Conservation (phyloP, 805 yeast species). For the Candida xiaguanensis region DNA sequence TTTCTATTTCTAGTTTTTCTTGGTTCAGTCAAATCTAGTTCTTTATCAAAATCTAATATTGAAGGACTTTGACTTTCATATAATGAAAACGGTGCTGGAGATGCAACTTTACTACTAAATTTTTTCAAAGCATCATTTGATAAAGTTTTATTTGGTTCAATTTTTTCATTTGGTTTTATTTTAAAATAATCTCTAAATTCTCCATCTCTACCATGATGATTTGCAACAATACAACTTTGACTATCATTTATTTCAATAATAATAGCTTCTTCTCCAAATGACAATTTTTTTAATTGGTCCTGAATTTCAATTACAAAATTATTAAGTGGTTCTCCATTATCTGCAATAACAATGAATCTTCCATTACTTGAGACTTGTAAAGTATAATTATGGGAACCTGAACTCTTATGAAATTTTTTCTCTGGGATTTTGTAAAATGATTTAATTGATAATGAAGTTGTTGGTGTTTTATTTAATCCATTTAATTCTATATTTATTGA, state of each 20-base stretch:
- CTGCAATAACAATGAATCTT: slow-evolving; percentile 9
- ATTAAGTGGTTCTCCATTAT: slow-evolving; percentile 10
- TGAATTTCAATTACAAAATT: slow-evolving; percentile 10
- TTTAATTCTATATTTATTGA: background rate
- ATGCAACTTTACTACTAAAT: background rate
- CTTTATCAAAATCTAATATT: background rate
- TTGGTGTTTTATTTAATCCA: background rate
- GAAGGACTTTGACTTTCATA: background rate
- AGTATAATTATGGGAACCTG: background rate
- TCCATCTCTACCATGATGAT: slow-evolving; percentile 11
- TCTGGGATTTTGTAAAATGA: slow-evolving; percentile 3
- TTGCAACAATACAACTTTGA: slow-evolving; percentile 10
- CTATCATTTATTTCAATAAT: slow-evolving; percentile 11
- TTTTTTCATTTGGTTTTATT: slow-evolving; percentile 7
- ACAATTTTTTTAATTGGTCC: slow-evolving; percentile 10
- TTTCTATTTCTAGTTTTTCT: slow-evolving; percentile 5
- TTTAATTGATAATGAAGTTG: slow-evolving; percentile 2
- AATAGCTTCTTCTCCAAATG: slow-evolving; percentile 12
- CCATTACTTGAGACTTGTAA: slow-evolving; percentile 10
- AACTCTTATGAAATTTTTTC: background rate
- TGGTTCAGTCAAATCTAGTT: background rate
- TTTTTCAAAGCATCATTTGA: slow-evolving; percentile 1
- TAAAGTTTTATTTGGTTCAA: slow-evolving; percentile 1
- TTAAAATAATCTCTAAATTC: slow-evolving; percentile 11
- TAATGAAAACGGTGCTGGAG: background rate